phyloP scores from a whole-genome alignment of 495 filamentous ascomycete species.

The Terfezia boudieri region DNA sequence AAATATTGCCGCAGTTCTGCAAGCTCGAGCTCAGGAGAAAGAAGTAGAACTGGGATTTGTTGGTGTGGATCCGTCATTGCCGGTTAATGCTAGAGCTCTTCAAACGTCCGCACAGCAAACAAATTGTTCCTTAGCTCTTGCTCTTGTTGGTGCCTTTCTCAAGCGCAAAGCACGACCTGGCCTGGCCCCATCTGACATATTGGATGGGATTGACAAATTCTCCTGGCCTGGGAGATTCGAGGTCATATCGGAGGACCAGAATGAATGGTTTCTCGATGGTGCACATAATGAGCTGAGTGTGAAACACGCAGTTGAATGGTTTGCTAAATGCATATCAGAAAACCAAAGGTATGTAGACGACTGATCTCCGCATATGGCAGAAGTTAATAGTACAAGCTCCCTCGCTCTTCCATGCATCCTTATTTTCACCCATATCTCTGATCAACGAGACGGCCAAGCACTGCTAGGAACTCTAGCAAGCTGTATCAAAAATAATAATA shows the following conservation, averaged over 20 bases:
- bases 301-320: slow-evolving; percentile 22
- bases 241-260: slow-evolving; percentile 13
- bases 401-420: too few relatives aligned
- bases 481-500: too few relatives aligned
- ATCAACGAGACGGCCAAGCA: too few relatives aligned
- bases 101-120: slow-evolving; percentile 21
- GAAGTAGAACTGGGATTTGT: background rate
- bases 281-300: slow-evolving; percentile 29
- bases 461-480: too few relatives aligned
- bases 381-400: too few relatives aligned
- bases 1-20: slow-evolving; percentile 4
- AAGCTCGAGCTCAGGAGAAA: slow-evolving; percentile 9
- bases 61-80: slow-evolving; percentile 1
- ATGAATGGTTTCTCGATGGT: slow-evolving; percentile 27
- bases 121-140: slow-evolving; percentile 24
- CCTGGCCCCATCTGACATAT: slow-evolving; percentile 12
- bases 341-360: too few relatives aligned
- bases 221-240: slow-evolving; percentile 26
- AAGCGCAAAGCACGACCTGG: slow-evolving; percentile 3
- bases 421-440: too few relatives aligned
- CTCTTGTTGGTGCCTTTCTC: slow-evolving; percentile 15
- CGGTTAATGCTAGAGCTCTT: slow-evolving; percentile 10
- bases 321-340: too few relatives aligned
- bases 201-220: slow-evolving; percentile 19
- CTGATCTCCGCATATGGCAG: too few relatives aligned